A percentile compares a stretch with the other conserved stretches of the same genome.
These are phyloP conservation scores for sunflower (Helianthus annuus) DNA, from an alignment of 129 eudicot genomes.

Conservation along the genomic window DNA sequence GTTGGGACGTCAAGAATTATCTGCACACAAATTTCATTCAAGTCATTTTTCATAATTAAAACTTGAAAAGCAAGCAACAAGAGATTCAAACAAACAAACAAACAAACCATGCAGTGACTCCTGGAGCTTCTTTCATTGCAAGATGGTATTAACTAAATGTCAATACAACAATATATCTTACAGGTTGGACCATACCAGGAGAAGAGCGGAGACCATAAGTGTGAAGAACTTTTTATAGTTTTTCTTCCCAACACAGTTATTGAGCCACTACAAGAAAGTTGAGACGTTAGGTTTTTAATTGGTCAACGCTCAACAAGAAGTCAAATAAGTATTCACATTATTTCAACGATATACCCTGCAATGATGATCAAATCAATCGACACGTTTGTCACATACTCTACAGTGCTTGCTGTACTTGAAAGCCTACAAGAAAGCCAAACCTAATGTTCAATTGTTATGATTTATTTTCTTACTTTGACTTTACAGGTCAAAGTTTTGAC, in stretches of 20 bases:
- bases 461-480: background rate
- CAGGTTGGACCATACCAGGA: conserved; percentile 65
- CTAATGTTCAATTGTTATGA: background rate
- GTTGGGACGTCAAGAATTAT: too few relatives aligned
- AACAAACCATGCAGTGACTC: too few relatives aligned
- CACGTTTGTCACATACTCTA: too few relatives aligned
- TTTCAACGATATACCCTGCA: conserved; percentile 55
- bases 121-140: too few relatives aligned
- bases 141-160: conserved; percentile 44
- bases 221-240: conserved; percentile 78
- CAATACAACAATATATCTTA: conserved; percentile 18
- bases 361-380: too few relatives aligned
- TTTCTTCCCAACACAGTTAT: conserved; percentile 88
- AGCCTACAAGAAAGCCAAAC: conserved; percentile 3
- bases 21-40: too few relatives aligned
- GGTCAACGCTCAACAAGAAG: conserved; percentile 5
- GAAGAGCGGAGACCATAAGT: conserved; percentile 90
- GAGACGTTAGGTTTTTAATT: conserved; percentile 11
- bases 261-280: conserved; percentile 69
- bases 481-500: conserved; percentile 4
- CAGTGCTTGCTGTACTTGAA: too few relatives aligned
- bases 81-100: too few relatives aligned
- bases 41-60: too few relatives aligned
- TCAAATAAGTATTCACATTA: conserved; percentile 49
- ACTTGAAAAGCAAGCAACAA: too few relatives aligned